These are phyloP conservation scores for Arxiozyma bovina DNA, from an alignment of 1,139 yeast species.

Conservation along the genomic window DNA sequence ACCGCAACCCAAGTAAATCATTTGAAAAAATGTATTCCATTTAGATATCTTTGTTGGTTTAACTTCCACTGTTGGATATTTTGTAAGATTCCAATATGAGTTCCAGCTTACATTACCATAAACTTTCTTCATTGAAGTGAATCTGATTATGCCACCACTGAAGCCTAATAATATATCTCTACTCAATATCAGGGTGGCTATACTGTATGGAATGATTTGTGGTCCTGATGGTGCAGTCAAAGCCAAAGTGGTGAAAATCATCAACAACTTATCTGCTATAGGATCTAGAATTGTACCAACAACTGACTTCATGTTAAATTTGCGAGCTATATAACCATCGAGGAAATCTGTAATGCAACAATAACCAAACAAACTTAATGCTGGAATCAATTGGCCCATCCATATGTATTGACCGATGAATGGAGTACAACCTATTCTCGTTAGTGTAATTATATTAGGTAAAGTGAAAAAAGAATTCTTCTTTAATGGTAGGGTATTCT, in stretches of 20 bases:
- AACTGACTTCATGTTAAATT: conserved; percentile 64
- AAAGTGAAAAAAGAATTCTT: conserved; percentile 24
- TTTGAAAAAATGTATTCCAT: conserved; percentile 82
- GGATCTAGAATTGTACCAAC: conserved; percentile 93
- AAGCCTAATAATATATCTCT: conserved; percentile 70
- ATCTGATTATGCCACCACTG: conserved; percentile 70
- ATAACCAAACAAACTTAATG: conserved; percentile 66
- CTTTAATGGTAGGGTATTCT: not conserved
- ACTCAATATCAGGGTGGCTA: conserved; percentile 73
- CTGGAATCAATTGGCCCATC: conserved; percentile 49
- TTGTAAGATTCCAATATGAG: conserved; percentile 59
- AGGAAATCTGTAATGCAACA: conserved; percentile 85
- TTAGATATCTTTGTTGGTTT: conserved; percentile 85
- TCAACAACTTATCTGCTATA: conserved; percentile 83
- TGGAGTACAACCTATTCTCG: conserved; percentile 75
- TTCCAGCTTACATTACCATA: conserved; percentile 43
- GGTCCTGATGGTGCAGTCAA: conserved; percentile 54
- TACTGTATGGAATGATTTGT: conserved; percentile 46
- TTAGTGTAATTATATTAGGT: conserved; percentile 76
- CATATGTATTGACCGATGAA: conserved; percentile 70
- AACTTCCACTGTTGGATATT: conserved; percentile 80
- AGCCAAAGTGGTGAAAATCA: conserved; percentile 78
- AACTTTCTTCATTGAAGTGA: conserved; percentile 65
- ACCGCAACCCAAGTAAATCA: conserved; percentile 75
- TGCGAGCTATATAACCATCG: conserved; percentile 87